Conservation (phyloP, 805 yeast genomes). For the Saturnispora ahearnii region DNA sequence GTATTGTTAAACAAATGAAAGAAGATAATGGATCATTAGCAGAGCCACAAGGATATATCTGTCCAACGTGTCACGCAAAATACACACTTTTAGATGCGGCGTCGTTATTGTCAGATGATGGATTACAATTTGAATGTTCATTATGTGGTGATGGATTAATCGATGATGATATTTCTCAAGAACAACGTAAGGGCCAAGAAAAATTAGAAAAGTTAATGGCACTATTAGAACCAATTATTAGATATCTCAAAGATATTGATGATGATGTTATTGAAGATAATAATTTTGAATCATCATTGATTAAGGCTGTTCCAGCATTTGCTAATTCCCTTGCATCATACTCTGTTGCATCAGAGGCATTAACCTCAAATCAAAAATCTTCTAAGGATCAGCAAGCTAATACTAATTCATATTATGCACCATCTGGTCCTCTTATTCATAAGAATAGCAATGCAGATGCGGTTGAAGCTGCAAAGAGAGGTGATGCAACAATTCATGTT, state of each 20-base stretch:
- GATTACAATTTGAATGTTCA: conserved; percentile 74
- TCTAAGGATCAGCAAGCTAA: neutral
- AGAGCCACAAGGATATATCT: conserved; percentile 89
- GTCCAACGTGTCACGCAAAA: conserved; percentile 76
- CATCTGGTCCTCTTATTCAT: conserved; percentile 9
- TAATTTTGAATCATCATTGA: conserved; percentile 77
- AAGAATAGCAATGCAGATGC: conserved; percentile 23
- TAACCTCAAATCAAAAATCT: conserved; percentile 13
- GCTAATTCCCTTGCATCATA: conserved; percentile 62
- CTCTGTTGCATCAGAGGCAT: conserved; percentile 37
- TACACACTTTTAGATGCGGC: conserved; percentile 85
- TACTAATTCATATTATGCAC: conserved; percentile 6
- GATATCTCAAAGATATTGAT: conserved; percentile 72
- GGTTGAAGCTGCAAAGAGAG: conserved; percentile 31
- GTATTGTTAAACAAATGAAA: conserved; percentile 67
- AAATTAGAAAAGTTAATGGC: conserved; percentile 77
- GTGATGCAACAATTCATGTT: conserved; percentile 84
- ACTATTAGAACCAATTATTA: conserved; percentile 82
- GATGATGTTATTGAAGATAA: conserved; percentile 77
- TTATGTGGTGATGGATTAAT: conserved; percentile 67
- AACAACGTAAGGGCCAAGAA: conserved; percentile 73
- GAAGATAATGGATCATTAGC: conserved; percentile 77
- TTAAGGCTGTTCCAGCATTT: conserved; percentile 78
- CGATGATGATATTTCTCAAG: conserved; percentile 84
- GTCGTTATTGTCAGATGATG: conserved; percentile 68